Evolutionary conservation across 2,329 filamentous ascomycete genomes (phyloP), one percentile per base, ranked within the genome.

Genomic region (Colletotrichum lentis): DNA sequence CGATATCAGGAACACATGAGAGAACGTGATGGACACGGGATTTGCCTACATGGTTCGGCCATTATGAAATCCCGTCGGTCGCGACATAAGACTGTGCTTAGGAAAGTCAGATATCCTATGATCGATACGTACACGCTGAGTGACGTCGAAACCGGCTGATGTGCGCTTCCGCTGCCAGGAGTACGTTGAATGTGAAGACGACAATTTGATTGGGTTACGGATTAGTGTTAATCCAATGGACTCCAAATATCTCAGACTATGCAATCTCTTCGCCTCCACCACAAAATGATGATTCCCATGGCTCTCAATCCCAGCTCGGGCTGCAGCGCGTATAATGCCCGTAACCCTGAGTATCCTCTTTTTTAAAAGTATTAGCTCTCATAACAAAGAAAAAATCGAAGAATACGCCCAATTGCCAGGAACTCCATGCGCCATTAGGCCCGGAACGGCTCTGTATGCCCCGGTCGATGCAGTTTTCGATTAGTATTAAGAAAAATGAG

Each of bases 391-490:
- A 16, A 1, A 20, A 5, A 22, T 10, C 6, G 27, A 5, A 46
- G 5, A 6, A 46, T n/a, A 16, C 27, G 7, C 27, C 27, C 27
- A 31, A 31, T 2, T 31, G 27, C 27, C 27, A 31, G 7, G 7
- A 57, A 58, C 55, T 47, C 55, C 55, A 3, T 58, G n/a, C 55
- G 41, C 52, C 39, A 22, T 39, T 18, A 24, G 27, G 22, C 35
- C 39, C n/a, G 16, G 16, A 31, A 24, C 22, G 22, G 39, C 54
- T 20, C 54, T 44, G 41, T 7, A 10, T 57, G 24, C 11, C 18
- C 12, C 18, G n/a, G 4, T n/a, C 22, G 39, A 35, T 37, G 12
- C 24, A 6, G 12, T 20, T 46, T 41, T 18, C 24, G 55, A 46
- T 37, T 46, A 44, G 22, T 37, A 43, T 35, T 55, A 41, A 20